These are phyloP conservation scores for Pholiota adiposa DNA, from an alignment of 1,284 basidiomycete genomes.

Conservation along the genomic window DNA sequence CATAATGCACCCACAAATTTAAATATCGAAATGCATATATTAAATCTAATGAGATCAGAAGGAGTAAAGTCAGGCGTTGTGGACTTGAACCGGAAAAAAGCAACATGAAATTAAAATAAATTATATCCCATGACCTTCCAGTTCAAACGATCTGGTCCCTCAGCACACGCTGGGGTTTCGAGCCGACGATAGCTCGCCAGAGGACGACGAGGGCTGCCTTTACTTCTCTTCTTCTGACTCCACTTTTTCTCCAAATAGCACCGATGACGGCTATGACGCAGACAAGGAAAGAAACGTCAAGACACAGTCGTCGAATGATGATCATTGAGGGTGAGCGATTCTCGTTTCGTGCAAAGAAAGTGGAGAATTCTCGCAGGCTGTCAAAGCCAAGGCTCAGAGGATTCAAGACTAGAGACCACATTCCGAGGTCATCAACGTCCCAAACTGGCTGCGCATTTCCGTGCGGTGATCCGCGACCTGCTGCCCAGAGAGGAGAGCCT, in stretches of 20 bases:
- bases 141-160: conserved; percentile 53
- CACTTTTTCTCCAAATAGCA: conserved; percentile 68
- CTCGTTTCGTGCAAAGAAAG: conserved; percentile 61
- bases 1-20: neutral
- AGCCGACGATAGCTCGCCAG: conserved; percentile 74
- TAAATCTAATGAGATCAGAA: neutral
- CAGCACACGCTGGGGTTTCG: conserved; percentile 48
- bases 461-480: conserved; percentile 45
- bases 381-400: conserved; percentile 58
- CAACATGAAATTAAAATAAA: neutral
- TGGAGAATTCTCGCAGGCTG: conserved; percentile 48
- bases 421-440: conserved; percentile 76
- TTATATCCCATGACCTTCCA: neutral
- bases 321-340: conserved; percentile 65
- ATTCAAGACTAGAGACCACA: conserved; percentile 76
- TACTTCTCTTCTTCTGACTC: conserved; percentile 70
- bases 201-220: conserved; percentile 62
- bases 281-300: conserved; percentile 76
- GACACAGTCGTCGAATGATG: conserved; percentile 68
- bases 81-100: neutral
- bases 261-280: conserved; percentile 58
- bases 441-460: conserved; percentile 46
- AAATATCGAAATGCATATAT: neutral
- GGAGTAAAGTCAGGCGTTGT: neutral
- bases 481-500: conserved; percentile 40